These are phyloP conservation scores for Ogataea degrootiae DNA, from an alignment of 805 yeast species.

Conservation along the genomic window DNA sequence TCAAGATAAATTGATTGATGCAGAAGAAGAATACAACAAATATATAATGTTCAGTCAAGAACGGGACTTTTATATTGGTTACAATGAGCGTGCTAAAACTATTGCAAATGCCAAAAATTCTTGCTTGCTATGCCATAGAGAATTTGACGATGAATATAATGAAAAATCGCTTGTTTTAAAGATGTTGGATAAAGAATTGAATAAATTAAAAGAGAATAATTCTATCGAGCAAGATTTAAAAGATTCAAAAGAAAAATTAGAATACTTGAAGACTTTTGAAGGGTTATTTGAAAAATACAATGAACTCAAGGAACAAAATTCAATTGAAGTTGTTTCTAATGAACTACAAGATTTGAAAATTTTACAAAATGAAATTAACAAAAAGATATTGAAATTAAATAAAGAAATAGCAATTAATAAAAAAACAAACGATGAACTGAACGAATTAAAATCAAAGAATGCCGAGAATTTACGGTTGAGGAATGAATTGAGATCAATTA, in stretches of 20 bases:
- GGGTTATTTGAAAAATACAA: slow-evolving; percentile 23
- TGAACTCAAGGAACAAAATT: slow-evolving; percentile 1
- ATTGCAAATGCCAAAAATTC: slow-evolving; percentile 51
- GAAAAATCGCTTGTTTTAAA: slow-evolving; percentile 18
- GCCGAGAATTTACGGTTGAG: slow-evolving; percentile 32
- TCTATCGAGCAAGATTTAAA: slow-evolving; percentile 19
- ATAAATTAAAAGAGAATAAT: slow-evolving; percentile 14
- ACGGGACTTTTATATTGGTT: slow-evolving; percentile 61
- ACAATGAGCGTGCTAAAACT: slow-evolving; percentile 64
- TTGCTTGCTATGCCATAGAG: slow-evolving; percentile 71
- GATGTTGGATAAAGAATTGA: slow-evolving; percentile 19
- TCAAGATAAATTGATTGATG: slow-evolving; percentile 28
- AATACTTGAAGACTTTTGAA: slow-evolving; percentile 23
- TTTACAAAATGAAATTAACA: background rate
- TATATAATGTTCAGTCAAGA: slow-evolving; percentile 65
- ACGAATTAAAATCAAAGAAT: slow-evolving; percentile 12
- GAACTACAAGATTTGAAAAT: background rate
- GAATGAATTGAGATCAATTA: slow-evolving; percentile 30
- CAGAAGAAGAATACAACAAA: slow-evolving; percentile 57
- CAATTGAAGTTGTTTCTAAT: background rate
- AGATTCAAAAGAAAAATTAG: slow-evolving; percentile 26
- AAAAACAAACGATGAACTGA: background rate
- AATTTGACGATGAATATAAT: slow-evolving; percentile 41
- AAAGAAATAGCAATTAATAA: background rate
- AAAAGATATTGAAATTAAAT: background rate